Evolutionary conservation across 768 basidiomycete genomes (phyloP).

Genomic region (Mrakia hoshinonis): DNA sequence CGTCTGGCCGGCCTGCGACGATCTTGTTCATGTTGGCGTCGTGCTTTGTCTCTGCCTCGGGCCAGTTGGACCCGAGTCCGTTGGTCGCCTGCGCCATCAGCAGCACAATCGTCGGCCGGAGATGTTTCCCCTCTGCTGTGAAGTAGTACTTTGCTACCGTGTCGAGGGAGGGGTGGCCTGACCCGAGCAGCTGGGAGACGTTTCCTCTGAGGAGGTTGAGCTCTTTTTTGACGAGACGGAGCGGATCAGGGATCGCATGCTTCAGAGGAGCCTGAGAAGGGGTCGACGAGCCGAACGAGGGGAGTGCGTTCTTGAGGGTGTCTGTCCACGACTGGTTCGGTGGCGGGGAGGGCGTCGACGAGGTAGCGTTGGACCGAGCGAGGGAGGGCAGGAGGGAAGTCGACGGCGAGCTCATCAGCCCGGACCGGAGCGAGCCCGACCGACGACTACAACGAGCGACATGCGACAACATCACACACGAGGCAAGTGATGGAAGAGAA

Average conservation of each 20-base stretch:
- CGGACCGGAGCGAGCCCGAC: neutral
- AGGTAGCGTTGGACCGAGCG: neutral
- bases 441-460: neutral
- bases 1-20: conserved; percentile 61
- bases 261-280: conserved; percentile 36
- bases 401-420: neutral
- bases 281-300: neutral
- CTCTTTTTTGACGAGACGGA: conserved; percentile 61
- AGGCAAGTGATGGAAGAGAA: neutral
- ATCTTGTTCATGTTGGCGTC: conserved; percentile 64
- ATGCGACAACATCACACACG: neutral
- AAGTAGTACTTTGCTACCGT: conserved; percentile 91
- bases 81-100: conserved; percentile 89
- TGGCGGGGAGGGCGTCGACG: neutral
- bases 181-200: conserved; percentile 69
- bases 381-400: neutral
- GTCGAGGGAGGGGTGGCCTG: conserved; percentile 77
- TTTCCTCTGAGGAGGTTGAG: conserved; percentile 61
- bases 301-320: conserved; percentile 4
- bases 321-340: conserved; percentile 1
- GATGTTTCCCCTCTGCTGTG: conserved; percentile 65
- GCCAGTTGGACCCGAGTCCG: conserved; percentile 59
- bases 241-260: conserved; percentile 46
- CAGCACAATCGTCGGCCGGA: conserved; percentile 79
- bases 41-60: conserved; percentile 44